Conservation (phyloP, 2,329 filamentous ascomycete species). For the Acarospora socialis region DNA sequence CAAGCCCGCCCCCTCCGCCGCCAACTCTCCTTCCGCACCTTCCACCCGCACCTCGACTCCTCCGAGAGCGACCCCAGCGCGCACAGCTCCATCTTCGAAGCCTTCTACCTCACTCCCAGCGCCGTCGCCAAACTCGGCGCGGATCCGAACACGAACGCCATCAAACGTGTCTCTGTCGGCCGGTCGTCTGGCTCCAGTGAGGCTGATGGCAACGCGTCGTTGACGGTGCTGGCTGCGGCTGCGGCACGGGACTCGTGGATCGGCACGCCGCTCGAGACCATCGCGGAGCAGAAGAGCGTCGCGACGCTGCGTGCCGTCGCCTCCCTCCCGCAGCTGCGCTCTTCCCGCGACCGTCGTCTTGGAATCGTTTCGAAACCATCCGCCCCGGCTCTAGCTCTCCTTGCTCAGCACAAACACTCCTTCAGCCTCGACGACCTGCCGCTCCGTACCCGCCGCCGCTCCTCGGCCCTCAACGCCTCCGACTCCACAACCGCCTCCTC, state of each 20-base stretch:
- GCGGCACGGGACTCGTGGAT: no score
- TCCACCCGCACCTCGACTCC: slow-evolving; percentile 17
- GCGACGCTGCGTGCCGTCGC: slow-evolving; percentile 14
- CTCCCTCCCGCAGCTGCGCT: slow-evolving; percentile 7
- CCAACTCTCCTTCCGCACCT: slow-evolving; percentile 13
- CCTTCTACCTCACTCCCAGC: slow-evolving; percentile 15
- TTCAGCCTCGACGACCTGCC: slow-evolving; percentile 12
- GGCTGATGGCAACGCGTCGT: no score
- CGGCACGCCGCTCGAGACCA: slow-evolving; percentile 20
- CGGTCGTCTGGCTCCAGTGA: no score
- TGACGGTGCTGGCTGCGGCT: no score
- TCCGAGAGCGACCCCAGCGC: slow-evolving; percentile 23
- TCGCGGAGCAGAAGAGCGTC: slow-evolving; percentile 17
- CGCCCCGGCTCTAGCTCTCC: slow-evolving; percentile 5
- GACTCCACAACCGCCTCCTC: slow-evolving; percentile 12
- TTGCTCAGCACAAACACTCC: slow-evolving; percentile 9
- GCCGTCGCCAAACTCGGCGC: neutral
- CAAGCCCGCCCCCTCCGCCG: slow-evolving; percentile 8
- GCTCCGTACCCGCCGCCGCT: neutral
- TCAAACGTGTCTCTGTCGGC: slow-evolving; percentile 2
- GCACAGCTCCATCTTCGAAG: slow-evolving; percentile 25
- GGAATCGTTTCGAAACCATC: slow-evolving; percentile 2
- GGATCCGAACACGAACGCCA: slow-evolving; percentile 6
- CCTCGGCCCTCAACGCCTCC: slow-evolving; percentile 1
- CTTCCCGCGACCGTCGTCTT: slow-evolving; percentile 3